Percentiles rank a stretch among this genome's conserved stretches.
Conservation (phyloP, 495 filamentous ascomycete genomes). For the Trypethelium eluteriae region DNA sequence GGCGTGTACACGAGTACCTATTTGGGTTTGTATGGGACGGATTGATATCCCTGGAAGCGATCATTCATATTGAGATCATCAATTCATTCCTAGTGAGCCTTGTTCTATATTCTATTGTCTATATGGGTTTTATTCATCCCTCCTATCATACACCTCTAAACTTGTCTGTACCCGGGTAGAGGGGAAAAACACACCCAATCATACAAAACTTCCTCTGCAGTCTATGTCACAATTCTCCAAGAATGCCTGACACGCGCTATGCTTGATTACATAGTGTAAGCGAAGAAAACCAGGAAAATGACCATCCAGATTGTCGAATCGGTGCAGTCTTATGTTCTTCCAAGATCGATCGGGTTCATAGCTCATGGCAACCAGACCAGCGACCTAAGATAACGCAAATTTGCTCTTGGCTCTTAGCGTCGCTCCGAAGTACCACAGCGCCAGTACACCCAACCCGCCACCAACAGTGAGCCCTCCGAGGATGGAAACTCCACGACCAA, state of each 20-base stretch:
- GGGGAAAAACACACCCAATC: too few species aligned
- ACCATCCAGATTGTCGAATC: too few species aligned
- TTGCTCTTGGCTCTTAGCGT: slow-evolving; percentile 12
- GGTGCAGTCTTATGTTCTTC: too few species aligned
- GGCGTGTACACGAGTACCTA: background rate
- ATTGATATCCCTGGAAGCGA: slow-evolving; percentile 11
- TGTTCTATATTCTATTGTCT: background rate
- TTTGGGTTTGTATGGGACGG: background rate
- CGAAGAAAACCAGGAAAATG: too few species aligned
- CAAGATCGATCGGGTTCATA: background rate
- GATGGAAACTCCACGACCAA: slow-evolving; percentile 45
- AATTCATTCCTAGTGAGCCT: background rate
- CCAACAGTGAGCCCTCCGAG: slow-evolving; percentile 48
- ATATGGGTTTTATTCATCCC: too few species aligned
- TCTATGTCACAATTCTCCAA: too few species aligned
- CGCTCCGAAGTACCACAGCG: slow-evolving; percentile 12
- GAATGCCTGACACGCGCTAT: too few species aligned
- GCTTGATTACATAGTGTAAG: too few species aligned
- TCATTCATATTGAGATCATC: background rate
- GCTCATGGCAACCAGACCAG: background rate
- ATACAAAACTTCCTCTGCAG: too few species aligned
- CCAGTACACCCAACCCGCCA: slow-evolving; percentile 37
- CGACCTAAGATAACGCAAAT: slow-evolving; percentile 1
- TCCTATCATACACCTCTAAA: too few species aligned
- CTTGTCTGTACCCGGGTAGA: too few species aligned